Conservation (phyloP, 2,329 filamentous ascomycete species). For the Paradendryphiella salina region DNA sequence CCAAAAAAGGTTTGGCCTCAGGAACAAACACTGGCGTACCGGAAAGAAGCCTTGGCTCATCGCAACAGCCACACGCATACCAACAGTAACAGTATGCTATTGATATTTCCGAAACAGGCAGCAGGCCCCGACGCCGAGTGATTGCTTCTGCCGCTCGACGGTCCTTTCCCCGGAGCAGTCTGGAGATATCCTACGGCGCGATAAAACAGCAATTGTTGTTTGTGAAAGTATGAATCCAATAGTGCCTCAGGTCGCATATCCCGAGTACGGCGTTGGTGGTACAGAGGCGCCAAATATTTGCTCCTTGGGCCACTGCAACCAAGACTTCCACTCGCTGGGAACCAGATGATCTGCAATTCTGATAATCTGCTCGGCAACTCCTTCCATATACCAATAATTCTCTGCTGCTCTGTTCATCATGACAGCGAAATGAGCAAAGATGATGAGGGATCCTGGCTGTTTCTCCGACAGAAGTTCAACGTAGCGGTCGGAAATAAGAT, state of each 20-base stretch:
- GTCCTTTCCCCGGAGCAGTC: not conserved
- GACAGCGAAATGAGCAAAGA: conserved; percentile 45
- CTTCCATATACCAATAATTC: conserved; percentile 34
- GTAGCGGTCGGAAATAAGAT: conserved; percentile 30
- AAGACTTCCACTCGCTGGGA: conserved; percentile 31
- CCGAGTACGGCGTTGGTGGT: conserved; percentile 6
- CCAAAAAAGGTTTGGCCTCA: conserved; percentile 2
- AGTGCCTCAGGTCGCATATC: not conserved
- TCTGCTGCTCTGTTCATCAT: conserved; percentile 29
- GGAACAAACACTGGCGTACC: not conserved
- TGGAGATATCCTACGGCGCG: not conserved
- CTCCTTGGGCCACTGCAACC: conserved; percentile 37
- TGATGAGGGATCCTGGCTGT: conserved; percentile 41
- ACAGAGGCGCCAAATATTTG: conserved; percentile 22
- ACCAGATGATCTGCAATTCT: conserved; percentile 30
- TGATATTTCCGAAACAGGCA: not conserved
- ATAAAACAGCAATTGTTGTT: not conserved
- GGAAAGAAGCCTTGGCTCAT: not conserved
- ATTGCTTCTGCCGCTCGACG: not conserved
- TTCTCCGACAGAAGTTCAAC: conserved; percentile 34
- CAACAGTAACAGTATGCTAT: not conserved
- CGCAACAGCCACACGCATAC: not conserved
- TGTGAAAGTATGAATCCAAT: not conserved
- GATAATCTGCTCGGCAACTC: conserved; percentile 31
- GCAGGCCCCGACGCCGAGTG: not conserved